Base-by-base conservation (phyloP, 2,329 filamentous ascomycete genomes). In the Ophiocordyceps camponoti-rufipedis region DNA sequence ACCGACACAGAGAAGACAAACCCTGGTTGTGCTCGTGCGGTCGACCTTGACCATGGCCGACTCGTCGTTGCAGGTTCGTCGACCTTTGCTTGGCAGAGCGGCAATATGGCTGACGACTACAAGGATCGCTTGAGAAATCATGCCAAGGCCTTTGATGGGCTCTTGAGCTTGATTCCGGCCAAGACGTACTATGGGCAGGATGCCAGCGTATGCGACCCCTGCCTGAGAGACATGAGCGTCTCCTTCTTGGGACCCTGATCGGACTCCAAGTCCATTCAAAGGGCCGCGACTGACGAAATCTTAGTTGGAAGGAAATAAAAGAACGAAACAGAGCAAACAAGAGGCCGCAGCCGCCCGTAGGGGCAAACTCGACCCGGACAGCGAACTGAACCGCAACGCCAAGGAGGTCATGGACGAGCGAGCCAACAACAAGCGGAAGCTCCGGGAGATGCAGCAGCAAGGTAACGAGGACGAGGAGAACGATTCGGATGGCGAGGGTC, bases 151-250 rank as follows among this genome's bases (percentile, higher is more conserved):
- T 94, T 94, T 57, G 82, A 93, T 64, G 85, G 85, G 42, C 69
- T 94, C 44, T 69, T 94, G 60, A 89, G 85, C 47, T 70, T 94
- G 51, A 94, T 93, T 48, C 86, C 88, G 39, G 85, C 86, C 49
- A 88, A 91, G 64, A 78, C 86, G 55, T 94, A 94, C 65, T 94
- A 93, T 55, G 85, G 81, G 46, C 79, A 88, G 60, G 86, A 94
- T 59, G 82, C 74, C 50, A 86, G 74, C 63, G 85, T 89, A 80
- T 55, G 82, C 78, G 39, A 38, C 43, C 43, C 19, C 41, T 18
- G 13, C 31, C 10, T 23, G 10, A 14, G 12, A 35, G 12, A 6
- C 10, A 6, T 35, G 8, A 35, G 28, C 16, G 28, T 28, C 12
- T 43, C 29, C 28, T 33, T 23, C 23, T 23, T 23, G 23, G 23